phyloP scores from a whole-genome alignment of 768 basidiomycete genomes.

The Tulasnella sp. region DNA sequence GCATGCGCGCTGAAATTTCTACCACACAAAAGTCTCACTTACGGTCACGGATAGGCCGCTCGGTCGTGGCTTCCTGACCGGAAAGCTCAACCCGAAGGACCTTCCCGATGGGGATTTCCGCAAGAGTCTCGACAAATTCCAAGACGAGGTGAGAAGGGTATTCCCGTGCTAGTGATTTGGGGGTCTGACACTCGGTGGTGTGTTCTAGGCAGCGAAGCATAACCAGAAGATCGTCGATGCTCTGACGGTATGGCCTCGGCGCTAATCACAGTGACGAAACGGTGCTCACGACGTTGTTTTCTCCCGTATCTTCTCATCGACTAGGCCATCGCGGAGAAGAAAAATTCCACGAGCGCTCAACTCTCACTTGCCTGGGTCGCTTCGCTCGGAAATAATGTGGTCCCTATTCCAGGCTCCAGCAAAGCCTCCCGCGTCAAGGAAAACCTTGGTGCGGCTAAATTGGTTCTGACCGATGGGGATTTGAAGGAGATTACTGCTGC shows the following conservation, averaged over 20 bases:
- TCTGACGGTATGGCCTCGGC: conserved; percentile 21
- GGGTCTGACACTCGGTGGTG: background rate
- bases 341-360: conserved; percentile 33
- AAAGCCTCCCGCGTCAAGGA: conserved; percentile 37
- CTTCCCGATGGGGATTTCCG: conserved; percentile 36
- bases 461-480: conserved; percentile 35
- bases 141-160: conserved; percentile 28
- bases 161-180: background rate
- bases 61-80: conserved; percentile 44
- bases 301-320: too few species aligned
- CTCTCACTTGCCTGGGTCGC: conserved; percentile 33
- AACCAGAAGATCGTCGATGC: conserved; percentile 36
- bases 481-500: conserved; percentile 32
- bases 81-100: conserved; percentile 36
- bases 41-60: conserved; percentile 32
- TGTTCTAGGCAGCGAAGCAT: conserved; percentile 27
- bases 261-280: too few species aligned
- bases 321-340: conserved; percentile 32
- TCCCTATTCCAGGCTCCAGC: conserved; percentile 27
- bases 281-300: too few species aligned
- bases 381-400: conserved; percentile 21
- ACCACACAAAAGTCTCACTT: background rate
- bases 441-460: conserved; percentile 35
- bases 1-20: background rate
- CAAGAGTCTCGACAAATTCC: conserved; percentile 32